phyloP scores from a whole-genome alignment of 768 basidiomycete species.

The Trametes cinnabarina region DNA sequence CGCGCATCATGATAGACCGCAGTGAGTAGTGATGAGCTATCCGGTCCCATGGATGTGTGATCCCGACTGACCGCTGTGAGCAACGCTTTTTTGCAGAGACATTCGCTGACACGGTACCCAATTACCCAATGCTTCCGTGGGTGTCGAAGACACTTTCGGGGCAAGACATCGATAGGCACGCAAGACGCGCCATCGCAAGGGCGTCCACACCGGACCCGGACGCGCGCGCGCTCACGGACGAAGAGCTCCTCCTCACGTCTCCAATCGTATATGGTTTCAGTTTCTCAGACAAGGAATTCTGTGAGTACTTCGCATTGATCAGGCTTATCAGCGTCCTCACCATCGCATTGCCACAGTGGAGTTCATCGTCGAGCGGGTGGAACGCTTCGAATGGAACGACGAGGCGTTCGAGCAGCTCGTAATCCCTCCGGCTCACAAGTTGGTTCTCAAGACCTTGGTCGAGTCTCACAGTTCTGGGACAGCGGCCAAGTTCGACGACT shows the following conservation, averaged over 20 bases:
- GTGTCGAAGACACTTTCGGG: conserved; percentile 26
- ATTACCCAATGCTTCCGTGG: conserved; percentile 25
- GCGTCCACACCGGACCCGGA: background rate
- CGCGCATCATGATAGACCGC: conserved; percentile 64
- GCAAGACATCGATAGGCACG: conserved; percentile 27
- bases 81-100: conserved; percentile 18
- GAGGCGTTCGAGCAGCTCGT: conserved; percentile 35
- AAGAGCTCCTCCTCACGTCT: conserved; percentile 54
- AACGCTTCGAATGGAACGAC: conserved; percentile 41
- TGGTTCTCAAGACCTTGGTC: conserved; percentile 29
- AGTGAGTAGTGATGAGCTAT: conserved; percentile 30
- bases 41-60: background rate
- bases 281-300: conserved; percentile 56
- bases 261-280: conserved; percentile 64
- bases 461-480: conserved; percentile 27
- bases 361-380: conserved; percentile 55
- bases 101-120: conserved; percentile 28
- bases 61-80: background rate
- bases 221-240: conserved; percentile 43
- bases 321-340: background rate
- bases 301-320: conserved; percentile 35
- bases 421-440: conserved; percentile 31
- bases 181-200: conserved; percentile 1
- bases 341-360: conserved; percentile 42
- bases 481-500: conserved; percentile 32